Evolutionary conservation across 257 asterid species (phyloP), one percentile per base, ranked within the genome.

Genomic region (Buddleja alternifolia): DNA sequence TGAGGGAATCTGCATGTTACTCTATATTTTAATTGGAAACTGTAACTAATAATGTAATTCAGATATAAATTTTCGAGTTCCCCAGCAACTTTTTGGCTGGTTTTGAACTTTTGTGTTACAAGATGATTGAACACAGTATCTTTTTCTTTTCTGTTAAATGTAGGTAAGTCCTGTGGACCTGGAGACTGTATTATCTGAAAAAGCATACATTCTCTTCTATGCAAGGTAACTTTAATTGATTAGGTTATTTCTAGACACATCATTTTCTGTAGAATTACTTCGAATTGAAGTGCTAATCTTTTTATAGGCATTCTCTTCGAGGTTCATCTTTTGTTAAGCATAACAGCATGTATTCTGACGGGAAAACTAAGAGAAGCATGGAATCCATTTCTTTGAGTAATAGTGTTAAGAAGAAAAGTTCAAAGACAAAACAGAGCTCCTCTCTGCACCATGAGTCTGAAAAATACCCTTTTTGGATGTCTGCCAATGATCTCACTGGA

Each of bases 151-250:
- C 54, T 56, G 42, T 19, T 58, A 62, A n/a, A 19, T 69, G 70
- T 63, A 82, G 86, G 86, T 82, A 51, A 78, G 71, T 60, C 76
- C 50, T 4, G 86, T 78, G 71, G 82, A 78, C 69, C 75, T 78
- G 64, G 76, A 73, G 63, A 70, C 86, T 1, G 84, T 82, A 20
- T 74, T 82, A 75, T 75, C 80, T 45, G 78, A 57, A 45, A 82
- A 82, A 71, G 86, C 86, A 6, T 82, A 82, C 78, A 82, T 82
- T 73, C 86, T 82, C 63, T 79, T 82, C 64, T 82, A 82, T 20
- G 80, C 80, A 29, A 78, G 86, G 86, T 82, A 66, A 61, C 16
- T 50, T 21, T 42, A 23, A 25, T 34, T 40, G 45, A 21, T 48
- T 3, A 21, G 24, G 7, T 17, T 17, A n/a, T 72, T 23, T 32